Evolutionary conservation across 2,329 filamentous ascomycete species (phyloP).

Genomic region (Albifimbria verrucaria): DNA sequence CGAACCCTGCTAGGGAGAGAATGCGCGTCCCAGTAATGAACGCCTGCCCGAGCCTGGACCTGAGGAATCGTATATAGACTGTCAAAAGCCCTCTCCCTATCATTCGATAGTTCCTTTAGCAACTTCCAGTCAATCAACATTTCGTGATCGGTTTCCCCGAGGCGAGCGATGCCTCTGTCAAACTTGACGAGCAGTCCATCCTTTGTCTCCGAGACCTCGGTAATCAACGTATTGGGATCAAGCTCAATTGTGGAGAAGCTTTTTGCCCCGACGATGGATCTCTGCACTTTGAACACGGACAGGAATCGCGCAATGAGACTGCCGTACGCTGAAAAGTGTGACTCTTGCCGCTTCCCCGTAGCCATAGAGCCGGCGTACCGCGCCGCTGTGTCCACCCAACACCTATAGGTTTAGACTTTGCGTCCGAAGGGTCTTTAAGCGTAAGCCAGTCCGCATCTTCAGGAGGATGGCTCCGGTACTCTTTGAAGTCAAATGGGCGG

Average conservation of each 20-base stretch:
- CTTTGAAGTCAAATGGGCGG: too few relatives aligned
- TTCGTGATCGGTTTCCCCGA: constrained; percentile 26
- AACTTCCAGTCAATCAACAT: constrained; percentile 30
- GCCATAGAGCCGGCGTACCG: too few relatives aligned
- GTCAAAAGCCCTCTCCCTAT: too few relatives aligned
- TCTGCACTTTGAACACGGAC: constrained; percentile 49
- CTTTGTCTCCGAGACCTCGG: constrained; percentile 22
- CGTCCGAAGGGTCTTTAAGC: too few relatives aligned
- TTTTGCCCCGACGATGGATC: constrained; percentile 58
- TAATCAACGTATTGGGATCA: constrained; percentile 27
- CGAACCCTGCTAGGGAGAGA: constrained; percentile 39
- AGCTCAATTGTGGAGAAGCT: constrained; percentile 44
- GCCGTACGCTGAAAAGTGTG: constrained; percentile 16
- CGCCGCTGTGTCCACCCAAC: too few relatives aligned
- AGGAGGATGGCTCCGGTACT: too few relatives aligned
- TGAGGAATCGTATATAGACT: too few relatives aligned
- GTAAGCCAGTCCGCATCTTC: too few relatives aligned
- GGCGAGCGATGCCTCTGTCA: constrained; percentile 40
- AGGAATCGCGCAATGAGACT: constrained; percentile 49
- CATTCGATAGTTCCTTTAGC: too few relatives aligned
- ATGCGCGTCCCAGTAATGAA: constrained; percentile 35
- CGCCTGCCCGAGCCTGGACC: background rate
- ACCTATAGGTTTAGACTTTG: too few relatives aligned
- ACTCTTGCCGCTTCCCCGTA: too few relatives aligned
- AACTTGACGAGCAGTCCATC: constrained; percentile 58